Evolutionary conservation across 2,329 filamentous ascomycete species (phyloP).

Genomic region (Stagonosporopsis vannaccii): DNA sequence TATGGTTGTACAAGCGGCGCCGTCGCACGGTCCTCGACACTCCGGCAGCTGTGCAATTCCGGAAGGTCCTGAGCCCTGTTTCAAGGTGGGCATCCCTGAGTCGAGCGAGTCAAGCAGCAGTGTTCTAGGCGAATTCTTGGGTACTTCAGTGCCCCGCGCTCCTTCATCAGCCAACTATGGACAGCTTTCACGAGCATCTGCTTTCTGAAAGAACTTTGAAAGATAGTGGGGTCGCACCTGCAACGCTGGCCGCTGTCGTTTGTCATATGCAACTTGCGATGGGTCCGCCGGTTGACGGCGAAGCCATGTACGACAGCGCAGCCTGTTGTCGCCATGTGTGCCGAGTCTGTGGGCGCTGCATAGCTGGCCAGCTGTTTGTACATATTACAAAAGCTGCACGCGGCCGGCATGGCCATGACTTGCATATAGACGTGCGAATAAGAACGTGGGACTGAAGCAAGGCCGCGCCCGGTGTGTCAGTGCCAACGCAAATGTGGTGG

Average conservation of each 20-base stretch:
- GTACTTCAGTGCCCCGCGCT: slow-evolving; percentile 21
- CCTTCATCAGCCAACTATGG: slow-evolving; percentile 16
- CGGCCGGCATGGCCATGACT: background rate
- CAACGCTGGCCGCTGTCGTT: slow-evolving; percentile 8
- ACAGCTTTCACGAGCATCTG: slow-evolving; percentile 10
- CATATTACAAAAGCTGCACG: background rate
- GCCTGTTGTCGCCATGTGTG: slow-evolving; percentile 1
- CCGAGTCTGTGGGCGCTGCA: background rate
- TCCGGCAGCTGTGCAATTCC: slow-evolving; percentile 22
- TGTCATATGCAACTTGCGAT: slow-evolving; percentile 9
- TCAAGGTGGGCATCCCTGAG: slow-evolving; percentile 23
- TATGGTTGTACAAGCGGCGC: slow-evolving; percentile 17
- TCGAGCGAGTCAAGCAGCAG: slow-evolving; percentile 31
- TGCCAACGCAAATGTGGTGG: slow-evolving; percentile 16
- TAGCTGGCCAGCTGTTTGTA: background rate
- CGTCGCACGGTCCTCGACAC: slow-evolving; percentile 24
- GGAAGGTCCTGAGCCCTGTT: slow-evolving; percentile 26
- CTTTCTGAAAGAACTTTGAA: background rate
- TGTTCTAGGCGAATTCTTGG: slow-evolving; percentile 30
- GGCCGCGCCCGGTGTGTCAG: slow-evolving; percentile 21
- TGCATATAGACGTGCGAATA: slow-evolving; percentile 17
- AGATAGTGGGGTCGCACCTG: slow-evolving; percentile 16
- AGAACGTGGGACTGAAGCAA: slow-evolving; percentile 17
- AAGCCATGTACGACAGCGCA: slow-evolving; percentile 6
- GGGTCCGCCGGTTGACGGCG: slow-evolving; percentile 1